Conservation (phyloP, 2,329 filamentous ascomycete genomes). For the Helotiales sp. region DNA sequence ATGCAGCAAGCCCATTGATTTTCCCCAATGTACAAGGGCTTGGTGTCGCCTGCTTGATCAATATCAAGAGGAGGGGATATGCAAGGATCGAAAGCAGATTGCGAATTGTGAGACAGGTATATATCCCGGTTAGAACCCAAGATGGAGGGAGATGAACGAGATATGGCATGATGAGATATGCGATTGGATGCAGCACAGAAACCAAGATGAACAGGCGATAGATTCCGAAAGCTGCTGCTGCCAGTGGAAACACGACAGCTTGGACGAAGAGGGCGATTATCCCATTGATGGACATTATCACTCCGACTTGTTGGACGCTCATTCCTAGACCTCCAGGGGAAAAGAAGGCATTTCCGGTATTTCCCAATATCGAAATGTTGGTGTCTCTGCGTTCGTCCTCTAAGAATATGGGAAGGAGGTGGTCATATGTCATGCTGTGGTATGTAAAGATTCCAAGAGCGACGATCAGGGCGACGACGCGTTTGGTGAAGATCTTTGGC, state of each 20-base stretch:
- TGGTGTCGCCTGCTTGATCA: constrained; percentile 67
- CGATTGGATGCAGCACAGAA: constrained; percentile 60
- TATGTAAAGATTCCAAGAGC: constrained; percentile 90
- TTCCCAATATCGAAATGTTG: constrained; percentile 22
- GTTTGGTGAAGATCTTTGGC: constrained; percentile 56
- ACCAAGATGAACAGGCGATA: constrained; percentile 57
- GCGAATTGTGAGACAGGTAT: constrained; percentile 46
- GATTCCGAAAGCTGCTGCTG: constrained; percentile 58
- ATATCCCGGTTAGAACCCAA: constrained; percentile 58
- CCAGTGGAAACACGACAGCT: constrained; percentile 59
- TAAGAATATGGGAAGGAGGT: constrained; percentile 88
- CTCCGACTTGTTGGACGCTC: constrained; percentile 60
- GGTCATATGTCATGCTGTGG: constrained; percentile 93
- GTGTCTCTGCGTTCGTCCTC: constrained; percentile 65
- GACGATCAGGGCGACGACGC: constrained; percentile 74
- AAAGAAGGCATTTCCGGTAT: constrained; percentile 46
- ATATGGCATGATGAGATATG: constrained; percentile 59
- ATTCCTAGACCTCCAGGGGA: constrained; percentile 63
- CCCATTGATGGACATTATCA: constrained; percentile 60
- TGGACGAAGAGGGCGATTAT: constrained; percentile 60
- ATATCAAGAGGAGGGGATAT: constrained; percentile 65
- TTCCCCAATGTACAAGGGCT: constrained; percentile 56
- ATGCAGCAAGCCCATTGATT: constrained; percentile 66
- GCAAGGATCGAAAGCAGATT: constrained; percentile 63
- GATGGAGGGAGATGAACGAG: constrained; percentile 53